phyloP scores from a whole-genome alignment of 805 yeast species.

The Candida berthetii region DNA sequence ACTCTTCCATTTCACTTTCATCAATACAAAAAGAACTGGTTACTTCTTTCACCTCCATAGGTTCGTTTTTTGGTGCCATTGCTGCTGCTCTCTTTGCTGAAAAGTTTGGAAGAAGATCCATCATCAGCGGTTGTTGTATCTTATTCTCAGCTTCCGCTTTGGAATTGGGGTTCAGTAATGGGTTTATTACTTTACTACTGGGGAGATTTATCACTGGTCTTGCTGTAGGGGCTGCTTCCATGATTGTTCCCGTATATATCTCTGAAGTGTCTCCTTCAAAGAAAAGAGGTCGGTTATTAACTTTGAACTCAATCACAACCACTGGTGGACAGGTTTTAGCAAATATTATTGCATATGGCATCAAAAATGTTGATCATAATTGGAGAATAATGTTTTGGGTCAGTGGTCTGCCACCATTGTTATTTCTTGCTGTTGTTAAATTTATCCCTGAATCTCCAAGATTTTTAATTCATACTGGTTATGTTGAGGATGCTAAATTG shows the following conservation, averaged over 20 bases:
- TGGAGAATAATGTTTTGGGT: conserved; percentile 35
- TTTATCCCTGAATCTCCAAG: conserved; percentile 49
- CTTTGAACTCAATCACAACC: conserved; percentile 35
- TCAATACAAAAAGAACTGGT: conserved; percentile 31
- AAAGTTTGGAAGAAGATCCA: conserved; percentile 34
- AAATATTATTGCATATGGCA: conserved; percentile 28
- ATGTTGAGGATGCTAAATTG: conserved; percentile 28
- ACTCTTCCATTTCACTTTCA: conserved; percentile 26
- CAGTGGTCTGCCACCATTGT: conserved; percentile 35
- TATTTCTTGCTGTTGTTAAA: conserved; percentile 28
- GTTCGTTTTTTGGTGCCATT: conserved; percentile 48
- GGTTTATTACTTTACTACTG: conserved; percentile 33
- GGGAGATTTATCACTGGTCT: conserved; percentile 67
- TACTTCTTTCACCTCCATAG: conserved; percentile 42
- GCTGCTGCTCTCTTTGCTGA: conserved; percentile 46
- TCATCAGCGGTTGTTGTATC: conserved; percentile 36
- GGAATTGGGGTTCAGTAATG: conserved; percentile 35
- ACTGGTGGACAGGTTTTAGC: conserved; percentile 47
- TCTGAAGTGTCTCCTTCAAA: conserved; percentile 43
- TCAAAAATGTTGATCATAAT: conserved; percentile 20
- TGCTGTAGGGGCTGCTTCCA: conserved; percentile 69
- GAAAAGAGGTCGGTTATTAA: conserved; percentile 30
- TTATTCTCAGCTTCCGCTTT: conserved; percentile 42
- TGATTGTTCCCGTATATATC: conserved; percentile 54
- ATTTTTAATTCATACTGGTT: conserved; percentile 29